These are phyloP conservation scores for Serendipita vermifera DNA, from an alignment of 768 basidiomycete species.

Conservation along the genomic window DNA sequence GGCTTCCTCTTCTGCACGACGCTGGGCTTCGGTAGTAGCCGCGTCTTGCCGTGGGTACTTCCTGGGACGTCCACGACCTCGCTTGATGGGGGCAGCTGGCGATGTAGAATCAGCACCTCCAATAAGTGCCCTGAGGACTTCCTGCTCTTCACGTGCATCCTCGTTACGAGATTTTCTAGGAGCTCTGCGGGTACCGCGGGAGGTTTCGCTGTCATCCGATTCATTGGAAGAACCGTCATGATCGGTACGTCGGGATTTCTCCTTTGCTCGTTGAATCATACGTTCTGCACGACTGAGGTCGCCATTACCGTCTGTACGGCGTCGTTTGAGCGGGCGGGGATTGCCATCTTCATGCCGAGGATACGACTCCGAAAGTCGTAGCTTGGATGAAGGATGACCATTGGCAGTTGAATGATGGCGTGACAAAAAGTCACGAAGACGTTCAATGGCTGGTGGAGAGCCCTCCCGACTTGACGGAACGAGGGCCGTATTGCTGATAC, in stretches of 20 bases:
- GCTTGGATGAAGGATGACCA: background rate
- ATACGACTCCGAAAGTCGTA: background rate
- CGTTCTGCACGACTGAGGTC: background rate
- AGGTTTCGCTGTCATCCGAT: background rate
- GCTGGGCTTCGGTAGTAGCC: background rate
- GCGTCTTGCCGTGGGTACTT: too few relatives aligned
- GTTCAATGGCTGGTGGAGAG: background rate
- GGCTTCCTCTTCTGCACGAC: background rate
- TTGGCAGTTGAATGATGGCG: background rate
- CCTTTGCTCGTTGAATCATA: background rate
- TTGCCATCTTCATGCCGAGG: background rate
- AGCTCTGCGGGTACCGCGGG: background rate
- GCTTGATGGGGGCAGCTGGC: background rate
- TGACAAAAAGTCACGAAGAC: background rate
- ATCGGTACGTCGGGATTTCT: background rate
- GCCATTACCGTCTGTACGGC: background rate
- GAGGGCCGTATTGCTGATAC: slow-evolving; percentile 24
- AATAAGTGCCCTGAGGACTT: too few relatives aligned
- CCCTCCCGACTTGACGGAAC: slow-evolving; percentile 1
- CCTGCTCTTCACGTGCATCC: background rate
- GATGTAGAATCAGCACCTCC: too few relatives aligned
- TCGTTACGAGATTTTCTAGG: background rate
- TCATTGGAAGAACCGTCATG: background rate
- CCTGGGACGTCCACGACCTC: background rate
- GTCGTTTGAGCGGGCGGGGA: background rate